phyloP scores from a whole-genome alignment of 805 yeast genomes.

The Metschnikowia sp. region DNA sequence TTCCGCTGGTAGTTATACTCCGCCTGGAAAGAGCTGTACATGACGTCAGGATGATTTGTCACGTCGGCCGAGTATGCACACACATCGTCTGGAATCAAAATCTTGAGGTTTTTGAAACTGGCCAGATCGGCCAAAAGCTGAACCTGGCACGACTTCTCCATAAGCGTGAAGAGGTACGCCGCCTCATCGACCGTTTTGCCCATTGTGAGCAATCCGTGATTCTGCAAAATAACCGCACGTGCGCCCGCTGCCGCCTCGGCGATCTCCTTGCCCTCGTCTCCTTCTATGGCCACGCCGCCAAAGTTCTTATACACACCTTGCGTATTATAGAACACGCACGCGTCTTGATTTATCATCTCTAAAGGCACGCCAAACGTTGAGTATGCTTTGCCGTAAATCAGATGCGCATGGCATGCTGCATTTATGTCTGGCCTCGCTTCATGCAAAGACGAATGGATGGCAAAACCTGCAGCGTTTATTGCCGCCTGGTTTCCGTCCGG shows the following conservation, averaged over 20 bases:
- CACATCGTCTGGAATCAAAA: constrained; percentile 8
- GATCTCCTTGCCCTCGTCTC: constrained; percentile 9
- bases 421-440: constrained; percentile 10
- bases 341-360: constrained; percentile 13
- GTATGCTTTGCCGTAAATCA: constrained; percentile 10
- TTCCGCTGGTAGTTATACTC: constrained; percentile 9
- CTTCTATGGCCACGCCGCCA: constrained; percentile 13
- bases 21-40: constrained; percentile 11
- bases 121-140: constrained; percentile 11
- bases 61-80: constrained; percentile 7
- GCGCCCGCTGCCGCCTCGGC: constrained; percentile 8
- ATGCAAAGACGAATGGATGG: constrained; percentile 10
- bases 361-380: constrained; percentile 7
- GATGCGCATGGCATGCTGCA: constrained; percentile 15
- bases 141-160: constrained; percentile 10
- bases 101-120: background rate
- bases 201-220: constrained; percentile 14
- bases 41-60: constrained; percentile 8
- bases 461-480: constrained; percentile 13
- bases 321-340: constrained; percentile 8
- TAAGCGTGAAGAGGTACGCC: constrained; percentile 10
- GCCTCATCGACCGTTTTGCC: constrained; percentile 15
- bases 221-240: constrained; percentile 9
- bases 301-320: constrained; percentile 9
- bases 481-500: constrained; percentile 11